phyloP scores from a whole-genome alignment of 1,284 basidiomycete species.

The Irpex sp. region DNA sequence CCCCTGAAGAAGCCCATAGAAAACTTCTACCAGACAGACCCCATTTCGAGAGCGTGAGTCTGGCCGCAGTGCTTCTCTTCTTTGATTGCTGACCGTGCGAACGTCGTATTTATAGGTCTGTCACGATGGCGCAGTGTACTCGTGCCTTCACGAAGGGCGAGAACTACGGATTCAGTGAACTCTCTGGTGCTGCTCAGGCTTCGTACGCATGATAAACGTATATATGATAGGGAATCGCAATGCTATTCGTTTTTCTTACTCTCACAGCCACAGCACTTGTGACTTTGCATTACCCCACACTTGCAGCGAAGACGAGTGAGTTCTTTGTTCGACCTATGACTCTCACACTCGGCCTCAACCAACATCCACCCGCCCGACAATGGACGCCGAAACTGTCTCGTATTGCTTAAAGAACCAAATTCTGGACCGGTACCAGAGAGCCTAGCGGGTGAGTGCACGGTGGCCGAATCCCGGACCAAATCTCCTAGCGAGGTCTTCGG shows the following conservation, averaged over 20 bases:
- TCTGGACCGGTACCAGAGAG: no score
- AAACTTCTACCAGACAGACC: constrained; percentile 97
- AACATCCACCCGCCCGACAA: no score
- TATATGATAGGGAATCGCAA: constrained; percentile 6
- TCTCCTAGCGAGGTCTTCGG: no score
- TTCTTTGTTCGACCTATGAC: no score
- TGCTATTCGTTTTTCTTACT: constrained; percentile 4
- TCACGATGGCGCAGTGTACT: constrained; percentile 86
- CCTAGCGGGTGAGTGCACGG: no score
- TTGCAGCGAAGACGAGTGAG: no score
- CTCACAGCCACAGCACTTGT: not conserved
- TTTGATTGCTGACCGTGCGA: constrained; percentile 5
- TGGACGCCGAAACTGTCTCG: no score
- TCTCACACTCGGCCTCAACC: no score
- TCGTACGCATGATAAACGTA: constrained; percentile 38
- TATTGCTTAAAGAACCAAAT: no score
- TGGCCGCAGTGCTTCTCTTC: not conserved
- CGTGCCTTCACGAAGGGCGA: constrained; percentile 72
- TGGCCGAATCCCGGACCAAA: no score
- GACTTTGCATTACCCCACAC: not conserved
- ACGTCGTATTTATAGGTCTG: constrained; percentile 47
- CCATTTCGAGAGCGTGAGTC: constrained; percentile 80
- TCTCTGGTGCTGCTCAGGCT: constrained; percentile 35
- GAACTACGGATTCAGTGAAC: constrained; percentile 39
- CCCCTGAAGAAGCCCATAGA: constrained; percentile 79